Conservation (phyloP, 225 moss, liverwort and hornwort species). For the Pseudoscleropodium purum region DNA sequence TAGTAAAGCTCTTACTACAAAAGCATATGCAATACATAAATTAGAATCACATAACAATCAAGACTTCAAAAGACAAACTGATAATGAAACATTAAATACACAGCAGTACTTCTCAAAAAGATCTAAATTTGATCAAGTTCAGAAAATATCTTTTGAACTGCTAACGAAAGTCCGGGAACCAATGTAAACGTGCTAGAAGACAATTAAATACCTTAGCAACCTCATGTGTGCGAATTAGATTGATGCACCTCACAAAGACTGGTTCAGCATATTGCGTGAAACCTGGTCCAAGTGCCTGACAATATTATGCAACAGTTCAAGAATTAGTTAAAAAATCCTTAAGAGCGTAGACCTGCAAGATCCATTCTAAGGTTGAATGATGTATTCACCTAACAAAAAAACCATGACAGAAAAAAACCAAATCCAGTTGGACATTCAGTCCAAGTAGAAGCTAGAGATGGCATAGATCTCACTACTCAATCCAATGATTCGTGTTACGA, state of each 20-base stretch:
- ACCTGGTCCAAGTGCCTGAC: conserved; percentile 88
- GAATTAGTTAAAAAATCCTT: background rate
- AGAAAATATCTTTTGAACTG: background rate
- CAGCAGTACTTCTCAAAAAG: background rate
- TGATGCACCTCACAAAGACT: conserved; percentile 92
- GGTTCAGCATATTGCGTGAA: conserved; percentile 96
- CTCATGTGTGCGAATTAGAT: conserved; percentile 90
- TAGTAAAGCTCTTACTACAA: background rate
- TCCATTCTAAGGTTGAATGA: background rate
- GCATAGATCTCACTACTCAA: background rate
- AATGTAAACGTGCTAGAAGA: background rate
- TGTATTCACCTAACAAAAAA: background rate
- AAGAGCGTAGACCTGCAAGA: background rate
- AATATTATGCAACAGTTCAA: conserved; percentile 1
- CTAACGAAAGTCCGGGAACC: background rate
- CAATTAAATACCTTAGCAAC: conserved; percentile 66
- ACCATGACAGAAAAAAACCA: background rate
- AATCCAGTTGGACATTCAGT: background rate
- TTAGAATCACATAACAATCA: background rate
- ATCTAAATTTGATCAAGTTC: background rate
- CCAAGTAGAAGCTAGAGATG: background rate
- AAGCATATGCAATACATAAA: background rate
- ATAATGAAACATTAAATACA: background rate
- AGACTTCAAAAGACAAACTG: background rate
- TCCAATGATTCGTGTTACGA: background rate